Evolutionary conservation across 805 yeast genomes (phyloP).

Genomic region (Ogataea chonburiensis): DNA sequence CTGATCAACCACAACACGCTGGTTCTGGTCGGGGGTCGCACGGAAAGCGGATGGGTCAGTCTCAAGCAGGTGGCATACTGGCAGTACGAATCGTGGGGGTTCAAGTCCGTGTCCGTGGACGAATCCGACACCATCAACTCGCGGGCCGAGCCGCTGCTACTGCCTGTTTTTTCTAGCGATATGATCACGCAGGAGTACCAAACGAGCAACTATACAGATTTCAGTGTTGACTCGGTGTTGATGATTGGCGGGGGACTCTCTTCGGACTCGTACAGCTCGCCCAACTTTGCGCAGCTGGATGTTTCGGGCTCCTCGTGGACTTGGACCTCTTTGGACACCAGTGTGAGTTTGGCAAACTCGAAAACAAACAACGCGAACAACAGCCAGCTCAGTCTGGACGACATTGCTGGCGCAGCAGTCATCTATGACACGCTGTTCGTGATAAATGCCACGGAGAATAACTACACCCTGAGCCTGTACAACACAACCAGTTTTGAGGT

Average conservation of each 20-base stretch:
- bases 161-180: slow-evolving; percentile 49
- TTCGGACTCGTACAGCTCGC: slow-evolving; percentile 37
- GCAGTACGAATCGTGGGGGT: slow-evolving; percentile 71
- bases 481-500: slow-evolving; percentile 38
- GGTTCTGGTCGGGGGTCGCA: slow-evolving; percentile 65
- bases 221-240: slow-evolving; percentile 42
- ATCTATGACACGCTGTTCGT: slow-evolving; percentile 51
- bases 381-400: slow-evolving; percentile 29
- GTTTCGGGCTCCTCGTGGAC: slow-evolving; percentile 43
- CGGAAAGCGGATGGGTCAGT: slow-evolving; percentile 63
- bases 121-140: slow-evolving; percentile 45
- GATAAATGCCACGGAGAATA: slow-evolving; percentile 29
- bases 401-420: slow-evolving; percentile 48
- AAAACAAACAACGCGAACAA: slow-evolving; percentile 19
- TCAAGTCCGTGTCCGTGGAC: slow-evolving; percentile 37
- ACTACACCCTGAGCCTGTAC: slow-evolving; percentile 41
- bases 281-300: slow-evolving; percentile 42
- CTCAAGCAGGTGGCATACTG: slow-evolving; percentile 74
- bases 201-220: slow-evolving; percentile 32
- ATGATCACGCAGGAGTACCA: slow-evolving; percentile 23
- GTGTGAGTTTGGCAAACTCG: slow-evolving; percentile 25
- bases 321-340: slow-evolving; percentile 37
- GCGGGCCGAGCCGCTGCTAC: slow-evolving; percentile 48
- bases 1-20: slow-evolving; percentile 46
- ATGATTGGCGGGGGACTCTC: slow-evolving; percentile 61